Conservation (phyloP, 805 yeast genomes). For the Candida wancherniae region DNA sequence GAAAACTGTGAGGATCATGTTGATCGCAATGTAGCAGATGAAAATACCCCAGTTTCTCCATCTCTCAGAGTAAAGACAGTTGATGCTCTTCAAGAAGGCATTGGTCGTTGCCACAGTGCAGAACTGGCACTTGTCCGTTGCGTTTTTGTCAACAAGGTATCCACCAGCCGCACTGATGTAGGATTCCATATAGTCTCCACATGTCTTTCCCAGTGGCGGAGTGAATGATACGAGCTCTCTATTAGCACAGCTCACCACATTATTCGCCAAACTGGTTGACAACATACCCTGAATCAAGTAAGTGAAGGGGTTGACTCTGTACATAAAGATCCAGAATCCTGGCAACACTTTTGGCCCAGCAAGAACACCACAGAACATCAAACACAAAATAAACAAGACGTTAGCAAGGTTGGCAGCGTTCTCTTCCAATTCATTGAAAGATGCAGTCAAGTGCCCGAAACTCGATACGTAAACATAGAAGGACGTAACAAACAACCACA, state of each 20-base stretch:
- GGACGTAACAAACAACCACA: constrained; percentile 25
- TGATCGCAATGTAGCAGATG: constrained; percentile 4
- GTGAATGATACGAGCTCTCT: constrained; percentile 43
- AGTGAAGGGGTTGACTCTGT: constrained; percentile 42
- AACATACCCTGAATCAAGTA: constrained; percentile 43
- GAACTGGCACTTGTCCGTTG: constrained; percentile 2
- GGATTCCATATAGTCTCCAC: constrained; percentile 3
- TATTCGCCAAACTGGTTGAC: constrained; percentile 37
- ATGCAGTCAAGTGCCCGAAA: constrained; percentile 17
- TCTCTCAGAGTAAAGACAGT: constrained; percentile 2
- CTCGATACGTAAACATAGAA: constrained; percentile 17
- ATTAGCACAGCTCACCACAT: constrained; percentile 45
- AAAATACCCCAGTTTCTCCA: constrained; percentile 9
- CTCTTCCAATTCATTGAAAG: constrained; percentile 35
- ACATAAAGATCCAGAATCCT: constrained; percentile 45
- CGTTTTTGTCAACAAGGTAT: constrained; percentile 2
- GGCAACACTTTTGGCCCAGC: constrained; percentile 40
- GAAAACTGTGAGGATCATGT: constrained; percentile 4
- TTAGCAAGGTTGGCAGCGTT: constrained; percentile 58
- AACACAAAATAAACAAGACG: constrained; percentile 49
- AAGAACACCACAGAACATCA: constrained; percentile 52
- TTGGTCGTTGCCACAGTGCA: constrained; percentile 4
- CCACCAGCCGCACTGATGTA: constrained; percentile 3
- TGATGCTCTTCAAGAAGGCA: constrained; percentile 1
- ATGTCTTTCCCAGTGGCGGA: constrained; percentile 35